Base-by-base conservation (phyloP, 2,329 filamentous ascomycete species). In the Pseudogymnoascus sp. region DNA sequence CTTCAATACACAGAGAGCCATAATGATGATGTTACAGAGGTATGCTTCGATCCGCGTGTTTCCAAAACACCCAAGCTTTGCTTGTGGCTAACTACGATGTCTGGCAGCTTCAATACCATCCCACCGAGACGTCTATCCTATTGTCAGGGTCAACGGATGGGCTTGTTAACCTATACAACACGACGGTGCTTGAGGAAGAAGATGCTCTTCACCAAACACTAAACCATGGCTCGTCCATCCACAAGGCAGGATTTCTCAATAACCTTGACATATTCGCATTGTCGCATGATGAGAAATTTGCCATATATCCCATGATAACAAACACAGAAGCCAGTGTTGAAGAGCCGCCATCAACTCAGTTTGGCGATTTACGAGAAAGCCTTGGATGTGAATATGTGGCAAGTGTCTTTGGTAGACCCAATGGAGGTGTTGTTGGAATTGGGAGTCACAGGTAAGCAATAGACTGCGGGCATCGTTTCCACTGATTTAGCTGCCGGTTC, bases 111-210 rank as follows among this genome's bases (percentile, higher is more conserved):
- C 78, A 80, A 70, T 86, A 87, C 69, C 86, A 90, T 73, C 86
- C 87, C 0, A 77, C 75, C 2, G 77, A 83, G 59, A 79, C 83
- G 0, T 79, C 82, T 49, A 77, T 89, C 14, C 81, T 93, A 5
- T 79, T 93, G 9, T 91, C 89, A 1, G 89, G 88, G 45, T 91
- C 88, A 38, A 93, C 89, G 12, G 90, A 95, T 74, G 89, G 89
- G 5, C 82, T 93, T 1, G 82, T 93, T 69, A 92, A 89, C 70
- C 78, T 93, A 52, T 90, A 88, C 75, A 87, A 95, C 75, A 88
- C 84, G 16, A 80, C 81, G 58, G 81, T 90, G 63, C 75, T 79
- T 16, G 88, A 90, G 67, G 90, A 93, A 74, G 90, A 93, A 71
- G 90, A 93, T 55, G 86, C 90, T 0, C 78, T 92, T 18, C 79